A percentile compares a stretch with the other conserved stretches of the same genome.
phyloP scores from a whole-genome alignment of 129 eudicot genomes.

The Artemisia tridentata region DNA sequence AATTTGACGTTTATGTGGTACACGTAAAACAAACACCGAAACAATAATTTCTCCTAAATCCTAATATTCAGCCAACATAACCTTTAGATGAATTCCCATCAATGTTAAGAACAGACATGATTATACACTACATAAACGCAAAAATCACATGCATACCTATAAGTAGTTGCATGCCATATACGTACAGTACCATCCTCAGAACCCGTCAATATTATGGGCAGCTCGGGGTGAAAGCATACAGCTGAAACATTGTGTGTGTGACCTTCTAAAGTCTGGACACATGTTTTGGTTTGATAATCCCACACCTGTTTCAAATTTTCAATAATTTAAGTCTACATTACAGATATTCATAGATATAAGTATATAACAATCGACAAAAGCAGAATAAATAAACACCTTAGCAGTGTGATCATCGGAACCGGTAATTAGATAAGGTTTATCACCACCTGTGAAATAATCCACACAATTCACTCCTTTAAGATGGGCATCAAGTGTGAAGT shows the following conservation, averaged over 20 bases:
- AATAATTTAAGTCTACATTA: slow-evolving; percentile 2
- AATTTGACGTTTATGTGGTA: too few species aligned
- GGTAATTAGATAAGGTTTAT: slow-evolving; percentile 81
- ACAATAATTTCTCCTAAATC: neutral
- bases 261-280: slow-evolving; percentile 95
- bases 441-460: slow-evolving; percentile 95
- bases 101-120: slow-evolving; percentile 5
- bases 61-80: neutral
- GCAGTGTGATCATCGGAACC: slow-evolving; percentile 99
- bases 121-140: neutral
- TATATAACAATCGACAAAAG: neutral
- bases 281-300: slow-evolving; percentile 93
- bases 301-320: slow-evolving; percentile 70
- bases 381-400: slow-evolving; percentile 49
- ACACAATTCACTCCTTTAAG: slow-evolving; percentile 99
- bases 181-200: slow-evolving; percentile 99
- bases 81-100: slow-evolving; percentile 11
- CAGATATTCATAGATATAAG: neutral
- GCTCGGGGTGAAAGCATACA: slow-evolving; percentile 90
- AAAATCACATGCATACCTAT: slow-evolving; percentile 45
- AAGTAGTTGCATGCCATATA: slow-evolving; percentile 91
- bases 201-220: slow-evolving; percentile 91
- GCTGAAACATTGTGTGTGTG: slow-evolving; percentile 98
- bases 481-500: slow-evolving; percentile 92
- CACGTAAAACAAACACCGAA: slow-evolving; percentile 4